Evolutionary conservation across 345 rosid genomes (phyloP).

Genomic region (Nephelium lappaceum): DNA sequence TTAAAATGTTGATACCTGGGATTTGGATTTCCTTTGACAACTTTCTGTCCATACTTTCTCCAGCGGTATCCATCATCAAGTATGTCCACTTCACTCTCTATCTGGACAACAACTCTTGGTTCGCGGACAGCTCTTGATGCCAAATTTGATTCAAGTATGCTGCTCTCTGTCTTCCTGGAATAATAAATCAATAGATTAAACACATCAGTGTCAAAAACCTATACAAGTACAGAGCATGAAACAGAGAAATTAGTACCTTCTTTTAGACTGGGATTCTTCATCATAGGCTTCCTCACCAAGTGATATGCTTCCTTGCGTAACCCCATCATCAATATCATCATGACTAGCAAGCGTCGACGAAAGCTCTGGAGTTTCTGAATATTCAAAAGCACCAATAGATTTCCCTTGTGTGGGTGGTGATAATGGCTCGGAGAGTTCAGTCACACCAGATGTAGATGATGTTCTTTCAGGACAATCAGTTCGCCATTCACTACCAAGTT

Average conservation of each 20-base stretch:
- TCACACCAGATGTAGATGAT: conserved; percentile 48
- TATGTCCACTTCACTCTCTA: conserved; percentile 68
- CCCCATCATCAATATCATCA: conserved; percentile 57
- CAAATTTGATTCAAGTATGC: conserved; percentile 46
- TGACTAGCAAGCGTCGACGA: conserved; percentile 54
- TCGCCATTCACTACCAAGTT: conserved; percentile 36
- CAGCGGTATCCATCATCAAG: conserved; percentile 81
- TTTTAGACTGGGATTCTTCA: conserved; percentile 60
- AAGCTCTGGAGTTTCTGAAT: conserved; percentile 53
- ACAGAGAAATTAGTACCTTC: conserved; percentile 44
- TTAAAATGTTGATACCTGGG: conserved; percentile 49
- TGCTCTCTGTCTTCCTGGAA: conserved; percentile 56
- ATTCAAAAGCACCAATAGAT: conserved; percentile 39
- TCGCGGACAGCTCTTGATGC: conserved; percentile 59
- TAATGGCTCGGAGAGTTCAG: conserved; percentile 53
- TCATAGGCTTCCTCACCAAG: conserved; percentile 42
- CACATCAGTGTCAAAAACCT: not conserved
- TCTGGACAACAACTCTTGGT: conserved; percentile 68
- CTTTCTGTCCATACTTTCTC: conserved; percentile 79
- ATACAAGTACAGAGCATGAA: conserved; percentile 1
- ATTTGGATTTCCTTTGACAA: conserved; percentile 76
- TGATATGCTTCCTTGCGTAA: conserved; percentile 42
- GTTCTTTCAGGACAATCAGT: conserved; percentile 43
- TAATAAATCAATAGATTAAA: conserved; percentile 8
- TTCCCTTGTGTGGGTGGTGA: conserved; percentile 40